Conservation (phyloP, 257 asterid species). For the Osmanthus fragrans region DNA sequence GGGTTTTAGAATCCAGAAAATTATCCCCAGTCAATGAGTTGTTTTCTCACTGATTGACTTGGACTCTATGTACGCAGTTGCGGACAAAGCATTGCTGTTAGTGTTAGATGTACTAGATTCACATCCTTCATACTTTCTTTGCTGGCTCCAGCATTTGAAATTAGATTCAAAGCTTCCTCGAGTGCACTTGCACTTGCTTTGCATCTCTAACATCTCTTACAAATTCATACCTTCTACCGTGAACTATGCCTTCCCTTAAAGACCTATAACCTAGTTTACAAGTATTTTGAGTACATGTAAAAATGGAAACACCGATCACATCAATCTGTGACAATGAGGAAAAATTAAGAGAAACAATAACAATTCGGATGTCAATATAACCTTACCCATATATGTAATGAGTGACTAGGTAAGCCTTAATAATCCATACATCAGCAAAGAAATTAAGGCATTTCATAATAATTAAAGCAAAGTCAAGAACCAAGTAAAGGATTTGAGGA, state of each 20-base stretch:
- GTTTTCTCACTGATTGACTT: not conserved
- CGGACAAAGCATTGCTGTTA: not conserved
- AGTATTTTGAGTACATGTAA: not conserved
- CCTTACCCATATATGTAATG: not conserved
- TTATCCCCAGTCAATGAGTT: not conserved
- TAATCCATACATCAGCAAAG: constrained; percentile 21
- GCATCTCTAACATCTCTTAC: not conserved
- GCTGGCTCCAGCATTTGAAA: not conserved
- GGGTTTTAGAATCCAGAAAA: not conserved
- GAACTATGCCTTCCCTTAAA: not conserved
- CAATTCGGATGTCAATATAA: constrained; percentile 10
- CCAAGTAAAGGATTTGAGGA: constrained; percentile 24
- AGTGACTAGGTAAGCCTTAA: constrained; percentile 5
- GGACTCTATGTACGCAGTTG: not conserved
- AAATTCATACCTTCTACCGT: not conserved
- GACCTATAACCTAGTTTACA: constrained; percentile 11
- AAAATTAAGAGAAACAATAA: not conserved
- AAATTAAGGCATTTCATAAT: constrained; percentile 14
- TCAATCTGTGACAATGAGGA: not conserved
- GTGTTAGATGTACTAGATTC: not conserved
- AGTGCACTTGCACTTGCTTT: not conserved
- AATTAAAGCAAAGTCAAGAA: constrained; percentile 4
- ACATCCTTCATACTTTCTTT: not conserved
- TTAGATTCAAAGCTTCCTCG: not conserved
- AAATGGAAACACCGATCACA: constrained; percentile 8